Percentiles rank a stretch among this genome's conserved stretches.
Evolutionary conservation across 768 basidiomycete genomes (phyloP).

Genomic region (Suillus decipiens): DNA sequence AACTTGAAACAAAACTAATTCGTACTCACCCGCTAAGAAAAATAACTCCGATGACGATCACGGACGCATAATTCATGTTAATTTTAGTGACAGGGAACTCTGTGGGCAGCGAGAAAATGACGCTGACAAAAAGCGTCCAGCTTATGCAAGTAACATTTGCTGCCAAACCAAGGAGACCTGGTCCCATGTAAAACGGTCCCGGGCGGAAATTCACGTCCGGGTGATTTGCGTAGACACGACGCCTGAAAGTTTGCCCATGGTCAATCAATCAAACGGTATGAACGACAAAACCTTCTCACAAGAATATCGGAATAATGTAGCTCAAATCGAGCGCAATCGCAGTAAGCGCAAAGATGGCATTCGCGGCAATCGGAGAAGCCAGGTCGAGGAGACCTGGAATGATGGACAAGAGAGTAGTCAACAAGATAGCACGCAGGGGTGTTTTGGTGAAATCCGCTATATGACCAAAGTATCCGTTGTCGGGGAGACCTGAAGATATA

Average conservation of each 20-base stretch:
- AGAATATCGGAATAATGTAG: conserved; percentile 82
- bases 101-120: conserved; percentile 76
- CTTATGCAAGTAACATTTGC: conserved; percentile 65
- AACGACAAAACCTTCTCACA: conserved; percentile 32
- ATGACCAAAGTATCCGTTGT: conserved; percentile 75
- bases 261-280: not conserved
- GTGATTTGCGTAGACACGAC: conserved; percentile 67
- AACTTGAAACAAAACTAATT: not conserved
- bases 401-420: conserved; percentile 65
- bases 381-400: conserved; percentile 75
- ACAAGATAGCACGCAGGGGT: conserved; percentile 77
- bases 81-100: conserved; percentile 63
- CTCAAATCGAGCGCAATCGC: conserved; percentile 77
- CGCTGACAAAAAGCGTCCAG: conserved; percentile 68
- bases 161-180: conserved; percentile 60
- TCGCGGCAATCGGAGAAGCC: conserved; percentile 74
- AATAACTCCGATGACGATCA: conserved; percentile 57
- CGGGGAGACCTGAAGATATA: conserved; percentile 58
- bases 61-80: conserved; percentile 85
- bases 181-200: conserved; percentile 85
- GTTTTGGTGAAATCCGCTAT: conserved; percentile 65
- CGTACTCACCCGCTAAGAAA: conserved; percentile 50
- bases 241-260: conserved; percentile 28
- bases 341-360: conserved; percentile 81
- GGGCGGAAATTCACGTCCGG: conserved; percentile 84